Evolutionary conservation across 768 basidiomycete genomes (phyloP).

Genomic region (Naganishia friedmannii): DNA sequence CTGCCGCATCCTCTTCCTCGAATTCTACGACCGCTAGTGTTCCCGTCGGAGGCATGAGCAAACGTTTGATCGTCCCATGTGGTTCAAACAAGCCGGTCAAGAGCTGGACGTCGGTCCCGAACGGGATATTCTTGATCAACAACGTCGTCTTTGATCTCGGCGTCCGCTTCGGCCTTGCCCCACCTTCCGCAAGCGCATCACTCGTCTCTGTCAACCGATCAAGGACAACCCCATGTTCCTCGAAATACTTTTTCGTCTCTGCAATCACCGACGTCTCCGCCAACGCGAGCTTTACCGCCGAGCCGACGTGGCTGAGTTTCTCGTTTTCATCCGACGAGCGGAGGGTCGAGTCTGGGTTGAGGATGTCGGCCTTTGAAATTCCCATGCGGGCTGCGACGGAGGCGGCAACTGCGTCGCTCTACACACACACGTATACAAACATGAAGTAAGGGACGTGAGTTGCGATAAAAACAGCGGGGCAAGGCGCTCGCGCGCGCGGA

Average conservation of each 20-base stretch:
- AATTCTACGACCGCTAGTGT: conserved; percentile 91
- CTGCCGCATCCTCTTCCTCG: conserved; percentile 66
- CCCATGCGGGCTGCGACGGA: conserved; percentile 86
- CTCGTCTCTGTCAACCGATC: conserved; percentile 30
- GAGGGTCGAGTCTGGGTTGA: conserved; percentile 67
- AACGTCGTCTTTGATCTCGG: conserved; percentile 71
- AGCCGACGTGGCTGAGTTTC: conserved; percentile 38
- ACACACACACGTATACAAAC: conserved; percentile 42
- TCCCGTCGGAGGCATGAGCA: conserved; percentile 85
- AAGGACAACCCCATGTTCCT: conserved; percentile 50
- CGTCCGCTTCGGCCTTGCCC: conserved; percentile 44
- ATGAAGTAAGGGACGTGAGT: too few relatives aligned
- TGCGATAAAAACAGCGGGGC: too few relatives aligned
- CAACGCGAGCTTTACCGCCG: conserved; percentile 89
- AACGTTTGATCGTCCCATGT: conserved; percentile 67
- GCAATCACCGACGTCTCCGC: conserved; percentile 95
- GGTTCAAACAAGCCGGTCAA: conserved; percentile 75
- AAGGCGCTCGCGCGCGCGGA: too few relatives aligned
- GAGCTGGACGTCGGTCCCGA: conserved; percentile 71
- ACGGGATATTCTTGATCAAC: conserved; percentile 95
- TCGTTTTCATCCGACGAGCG: conserved; percentile 55
- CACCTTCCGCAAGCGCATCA: not conserved
- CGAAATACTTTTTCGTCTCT: conserved; percentile 87
- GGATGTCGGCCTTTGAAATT: conserved; percentile 78
- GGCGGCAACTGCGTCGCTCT: conserved; percentile 82